Percentiles rank a stretch among this genome's conserved stretches.
phyloP scores from a whole-genome alignment of 2,329 filamentous ascomycete genomes.

The Colletotrichum somersetense region DNA sequence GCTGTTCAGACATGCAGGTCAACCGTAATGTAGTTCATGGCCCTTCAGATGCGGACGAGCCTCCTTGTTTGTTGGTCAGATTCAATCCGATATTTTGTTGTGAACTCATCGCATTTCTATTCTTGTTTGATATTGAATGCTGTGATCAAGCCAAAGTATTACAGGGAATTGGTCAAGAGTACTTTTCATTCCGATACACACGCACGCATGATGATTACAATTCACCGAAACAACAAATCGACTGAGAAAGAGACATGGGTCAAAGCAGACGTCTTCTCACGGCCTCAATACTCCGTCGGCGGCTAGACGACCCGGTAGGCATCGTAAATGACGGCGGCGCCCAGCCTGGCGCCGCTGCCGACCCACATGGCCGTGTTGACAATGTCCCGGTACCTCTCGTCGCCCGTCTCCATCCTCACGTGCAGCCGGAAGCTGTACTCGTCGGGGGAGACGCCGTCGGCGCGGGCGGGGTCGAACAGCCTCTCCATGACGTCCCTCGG shows the following conservation, averaged over 20 bases:
- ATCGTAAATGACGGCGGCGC: conserved; percentile 35
- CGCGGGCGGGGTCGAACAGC: conserved; percentile 53
- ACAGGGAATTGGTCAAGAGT: rapidly evolving
- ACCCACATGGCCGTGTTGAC: conserved; percentile 65
- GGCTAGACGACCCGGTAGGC: conserved; percentile 34
- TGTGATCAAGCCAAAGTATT: neutral
- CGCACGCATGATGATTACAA: neutral
- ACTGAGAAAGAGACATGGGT: neutral
- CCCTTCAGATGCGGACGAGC: neutral
- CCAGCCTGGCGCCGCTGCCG: conserved; percentile 59
- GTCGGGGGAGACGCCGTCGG: conserved; percentile 56
- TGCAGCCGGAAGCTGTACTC: conserved; percentile 64
- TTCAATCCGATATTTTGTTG: neutral
- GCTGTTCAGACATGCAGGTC: neutral
- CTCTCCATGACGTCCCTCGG: conserved; percentile 58
- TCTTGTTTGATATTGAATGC: rapidly evolving
- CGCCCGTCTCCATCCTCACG: conserved; percentile 63
- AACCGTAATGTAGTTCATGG: rapidly evolving
- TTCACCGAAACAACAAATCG: neutral
- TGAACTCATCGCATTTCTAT: neutral
- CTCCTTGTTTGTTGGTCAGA: no score
- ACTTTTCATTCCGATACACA: neutral
- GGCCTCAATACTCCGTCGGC: neutral
- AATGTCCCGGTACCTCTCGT: conserved; percentile 62
- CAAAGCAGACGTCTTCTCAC: neutral